Evolutionary conservation across 768 basidiomycete species (phyloP).

Genomic region (Boletus vinaceobasis): DNA sequence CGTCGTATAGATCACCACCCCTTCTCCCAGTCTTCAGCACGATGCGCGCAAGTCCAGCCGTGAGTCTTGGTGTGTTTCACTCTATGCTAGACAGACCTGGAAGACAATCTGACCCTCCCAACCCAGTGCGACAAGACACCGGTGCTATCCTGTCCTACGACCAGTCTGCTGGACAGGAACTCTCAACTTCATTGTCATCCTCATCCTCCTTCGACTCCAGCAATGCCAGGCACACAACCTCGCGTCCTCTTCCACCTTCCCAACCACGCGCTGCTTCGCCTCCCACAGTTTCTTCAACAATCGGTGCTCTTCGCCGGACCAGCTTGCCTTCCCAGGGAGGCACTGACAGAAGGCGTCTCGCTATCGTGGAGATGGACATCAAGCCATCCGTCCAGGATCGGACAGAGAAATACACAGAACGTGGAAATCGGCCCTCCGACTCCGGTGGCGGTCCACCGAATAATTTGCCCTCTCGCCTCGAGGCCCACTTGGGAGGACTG

Average conservation of each 20-base stretch:
- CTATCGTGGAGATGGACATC: conserved; percentile 61
- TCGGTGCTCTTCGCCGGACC: conserved; percentile 40
- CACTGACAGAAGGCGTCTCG: conserved; percentile 61
- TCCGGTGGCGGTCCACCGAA: conserved; percentile 28
- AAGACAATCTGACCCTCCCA: neutral
- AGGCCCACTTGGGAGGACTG: conserved; percentile 41
- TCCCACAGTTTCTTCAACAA: conserved; percentile 27
- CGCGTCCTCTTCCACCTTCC: conserved; percentile 8
- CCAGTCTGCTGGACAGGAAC: conserved; percentile 39
- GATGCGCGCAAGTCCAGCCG: conserved; percentile 12
- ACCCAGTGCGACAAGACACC: conserved; percentile 30
- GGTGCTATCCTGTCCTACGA: conserved; percentile 51
- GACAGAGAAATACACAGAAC: conserved; percentile 19
- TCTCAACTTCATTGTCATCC: neutral
- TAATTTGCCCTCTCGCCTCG: conserved; percentile 36
- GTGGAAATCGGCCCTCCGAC: conserved; percentile 17
- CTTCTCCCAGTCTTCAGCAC: neutral
- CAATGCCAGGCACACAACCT: conserved; percentile 24
- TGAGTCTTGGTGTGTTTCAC: conserved; percentile 14
- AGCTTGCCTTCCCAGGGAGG: conserved; percentile 57
- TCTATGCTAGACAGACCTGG: neutral
- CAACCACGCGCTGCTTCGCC: conserved; percentile 22
- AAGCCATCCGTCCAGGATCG: conserved; percentile 24
- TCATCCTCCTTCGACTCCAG: conserved; percentile 42
- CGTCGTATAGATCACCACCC: conserved; percentile 11